These are phyloP conservation scores for Kwoniella heveanensis DNA, from an alignment of 768 basidiomycete species.

Conservation along the genomic window DNA sequence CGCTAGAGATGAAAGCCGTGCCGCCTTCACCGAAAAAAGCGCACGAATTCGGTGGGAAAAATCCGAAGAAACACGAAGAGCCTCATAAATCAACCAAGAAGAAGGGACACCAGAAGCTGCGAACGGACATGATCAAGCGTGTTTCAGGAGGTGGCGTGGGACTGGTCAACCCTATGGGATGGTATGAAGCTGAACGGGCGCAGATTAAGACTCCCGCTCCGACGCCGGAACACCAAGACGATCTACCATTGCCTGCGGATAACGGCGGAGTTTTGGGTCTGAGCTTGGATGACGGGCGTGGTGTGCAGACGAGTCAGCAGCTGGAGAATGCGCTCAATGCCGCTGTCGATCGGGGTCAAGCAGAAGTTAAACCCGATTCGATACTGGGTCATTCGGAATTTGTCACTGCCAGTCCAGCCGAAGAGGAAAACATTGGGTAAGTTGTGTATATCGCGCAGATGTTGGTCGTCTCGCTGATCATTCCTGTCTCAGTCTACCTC, in stretches of 20 bases:
- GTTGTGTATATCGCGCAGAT: background rate
- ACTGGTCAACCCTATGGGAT: constrained; percentile 56
- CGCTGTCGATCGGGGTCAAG: constrained; percentile 16
- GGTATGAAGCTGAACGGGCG: constrained; percentile 46
- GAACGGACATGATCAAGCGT: constrained; percentile 56
- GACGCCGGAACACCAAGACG: constrained; percentile 7
- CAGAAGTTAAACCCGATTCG: background rate
- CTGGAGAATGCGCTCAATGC: constrained; percentile 10
- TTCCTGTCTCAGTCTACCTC: background rate
- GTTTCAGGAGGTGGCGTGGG: constrained; percentile 57
- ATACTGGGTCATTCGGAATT: background rate
- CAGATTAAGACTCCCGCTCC: constrained; percentile 15
- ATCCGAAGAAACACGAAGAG: constrained; percentile 8
- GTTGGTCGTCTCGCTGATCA: background rate
- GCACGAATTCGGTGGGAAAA: background rate
- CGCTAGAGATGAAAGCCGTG: constrained; percentile 32
- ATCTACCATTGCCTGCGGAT: constrained; percentile 10
- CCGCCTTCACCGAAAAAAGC: constrained; percentile 16
- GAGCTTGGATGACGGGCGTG: constrained; percentile 6
- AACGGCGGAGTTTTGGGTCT: constrained; percentile 10
- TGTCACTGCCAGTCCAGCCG: constrained; percentile 11
- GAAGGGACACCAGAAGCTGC: constrained; percentile 35
- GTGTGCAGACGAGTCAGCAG: constrained; percentile 5
- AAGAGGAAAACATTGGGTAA: constrained; percentile 5
- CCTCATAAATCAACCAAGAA: constrained; percentile 30